Conservation (phyloP, 768 basidiomycete species). For the Trametes sanguinea region DNA sequence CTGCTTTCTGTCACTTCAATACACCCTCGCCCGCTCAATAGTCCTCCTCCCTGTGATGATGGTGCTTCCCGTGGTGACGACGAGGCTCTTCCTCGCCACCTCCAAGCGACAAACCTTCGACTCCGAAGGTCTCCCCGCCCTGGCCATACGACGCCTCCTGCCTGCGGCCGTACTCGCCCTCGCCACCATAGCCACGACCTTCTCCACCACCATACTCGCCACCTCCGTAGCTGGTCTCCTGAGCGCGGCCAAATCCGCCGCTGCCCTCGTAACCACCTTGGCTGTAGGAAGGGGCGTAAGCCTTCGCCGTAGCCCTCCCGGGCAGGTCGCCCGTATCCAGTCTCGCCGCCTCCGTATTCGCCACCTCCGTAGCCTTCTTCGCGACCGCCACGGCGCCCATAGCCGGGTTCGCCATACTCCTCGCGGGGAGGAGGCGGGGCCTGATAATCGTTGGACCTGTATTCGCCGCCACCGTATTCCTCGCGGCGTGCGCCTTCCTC, state of each 20-base stretch:
- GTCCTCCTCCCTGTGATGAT: constrained; percentile 14
- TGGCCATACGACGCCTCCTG: constrained; percentile 21
- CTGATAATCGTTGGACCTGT: constrained; percentile 13
- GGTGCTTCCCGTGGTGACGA: constrained; percentile 18
- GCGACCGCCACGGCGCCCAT: constrained; percentile 2
- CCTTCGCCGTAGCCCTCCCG: constrained; percentile 2
- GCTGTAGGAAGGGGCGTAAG: constrained; percentile 8
- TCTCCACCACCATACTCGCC: constrained; percentile 12
- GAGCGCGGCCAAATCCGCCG: background rate
- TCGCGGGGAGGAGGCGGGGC: constrained; percentile 9
- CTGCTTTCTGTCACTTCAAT: background rate
- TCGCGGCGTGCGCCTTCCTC: constrained; percentile 17
- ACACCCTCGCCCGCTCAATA: background rate
- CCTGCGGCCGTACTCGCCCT: constrained; percentile 10
- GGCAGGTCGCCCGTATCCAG: constrained; percentile 8
- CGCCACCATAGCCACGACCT: background rate
- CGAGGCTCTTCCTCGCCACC: constrained; percentile 34
- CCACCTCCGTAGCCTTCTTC: constrained; percentile 8
- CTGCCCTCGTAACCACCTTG: background rate
- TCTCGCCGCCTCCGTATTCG: background rate
- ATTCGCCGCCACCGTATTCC: constrained; percentile 25
- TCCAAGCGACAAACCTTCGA: constrained; percentile 48
- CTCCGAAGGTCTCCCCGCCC: constrained; percentile 51
- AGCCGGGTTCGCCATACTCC: constrained; percentile 8
- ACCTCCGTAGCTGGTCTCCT: background rate